A percentile compares a stretch with the other conserved stretches of the same genome.
Evolutionary conservation across 805 yeast genomes (phyloP).

Genomic region (Wickerhamiella nectarea): DNA sequence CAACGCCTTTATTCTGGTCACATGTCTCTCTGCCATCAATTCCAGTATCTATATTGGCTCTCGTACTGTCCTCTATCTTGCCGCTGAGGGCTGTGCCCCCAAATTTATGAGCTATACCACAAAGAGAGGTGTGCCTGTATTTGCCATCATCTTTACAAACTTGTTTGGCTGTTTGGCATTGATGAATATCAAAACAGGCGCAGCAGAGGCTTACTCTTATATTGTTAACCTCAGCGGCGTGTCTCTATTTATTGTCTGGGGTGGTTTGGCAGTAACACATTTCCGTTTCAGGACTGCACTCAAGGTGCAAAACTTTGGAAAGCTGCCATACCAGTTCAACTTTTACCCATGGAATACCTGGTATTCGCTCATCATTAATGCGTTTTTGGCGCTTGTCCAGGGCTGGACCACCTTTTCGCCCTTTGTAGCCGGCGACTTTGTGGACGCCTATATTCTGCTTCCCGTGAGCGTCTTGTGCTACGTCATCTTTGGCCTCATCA

Average conservation of each 20-base stretch:
- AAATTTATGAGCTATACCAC: constrained; percentile 38
- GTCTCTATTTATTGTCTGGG: constrained; percentile 58
- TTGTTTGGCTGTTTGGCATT: constrained; percentile 37
- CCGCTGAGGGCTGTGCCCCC: constrained; percentile 50
- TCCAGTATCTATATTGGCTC: constrained; percentile 57
- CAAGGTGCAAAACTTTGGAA: constrained; percentile 26
- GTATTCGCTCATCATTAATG: constrained; percentile 36
- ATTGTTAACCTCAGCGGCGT: constrained; percentile 54
- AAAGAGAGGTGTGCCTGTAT: constrained; percentile 50
- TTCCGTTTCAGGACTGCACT: constrained; percentile 41
- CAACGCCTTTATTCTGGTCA: constrained; percentile 48
- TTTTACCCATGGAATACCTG: constrained; percentile 40
- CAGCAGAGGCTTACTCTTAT: constrained; percentile 45
- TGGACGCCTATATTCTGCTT: constrained; percentile 49
- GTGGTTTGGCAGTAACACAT: constrained; percentile 41
- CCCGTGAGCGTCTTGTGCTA: constrained; percentile 41
- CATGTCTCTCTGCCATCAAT: constrained; percentile 57
- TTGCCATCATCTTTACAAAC: constrained; percentile 43
- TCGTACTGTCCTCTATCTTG: constrained; percentile 50
- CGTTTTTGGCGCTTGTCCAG: constrained; percentile 44
- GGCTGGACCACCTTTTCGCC: constrained; percentile 56
- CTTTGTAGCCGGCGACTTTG: constrained; percentile 39
- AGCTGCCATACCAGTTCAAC: constrained; percentile 41
- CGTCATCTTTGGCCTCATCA: constrained; percentile 27
- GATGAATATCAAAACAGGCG: constrained; percentile 45